Evolutionary conservation across 1,284 basidiomycete genomes (phyloP).

Genomic region (Papiliotrema nemorosa): DNA sequence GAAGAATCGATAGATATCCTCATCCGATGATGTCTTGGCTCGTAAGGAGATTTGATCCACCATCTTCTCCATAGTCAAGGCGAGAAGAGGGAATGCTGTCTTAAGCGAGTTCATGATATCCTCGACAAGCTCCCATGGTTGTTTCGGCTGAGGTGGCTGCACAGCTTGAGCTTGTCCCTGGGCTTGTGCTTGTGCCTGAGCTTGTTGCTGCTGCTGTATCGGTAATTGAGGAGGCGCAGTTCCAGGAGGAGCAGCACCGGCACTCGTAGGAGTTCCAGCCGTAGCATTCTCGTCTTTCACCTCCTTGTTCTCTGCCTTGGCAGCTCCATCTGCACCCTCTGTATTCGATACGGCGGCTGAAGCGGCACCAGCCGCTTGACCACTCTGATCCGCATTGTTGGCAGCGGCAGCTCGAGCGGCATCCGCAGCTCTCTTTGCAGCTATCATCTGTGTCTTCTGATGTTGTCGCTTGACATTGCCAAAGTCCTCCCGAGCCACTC

Average conservation of each 20-base stretch:
- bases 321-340: slow-evolving; percentile 16
- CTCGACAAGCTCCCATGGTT: slow-evolving; percentile 87
- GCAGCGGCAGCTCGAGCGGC: slow-evolving; percentile 52
- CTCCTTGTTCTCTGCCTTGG: slow-evolving; percentile 25
- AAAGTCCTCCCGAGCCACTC: slow-evolving; percentile 89
- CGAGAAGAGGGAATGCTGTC: slow-evolving; percentile 92
- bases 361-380: slow-evolving; percentile 6
- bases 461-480: slow-evolving; percentile 46
- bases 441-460: slow-evolving; percentile 20
- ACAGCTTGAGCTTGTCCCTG: too few relatives aligned
- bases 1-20: slow-evolving; percentile 91
- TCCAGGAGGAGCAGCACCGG: slow-evolving; percentile 18
- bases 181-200: too few relatives aligned
- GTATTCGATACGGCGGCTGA: slow-evolving; percentile 2
- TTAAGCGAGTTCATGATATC: slow-evolving; percentile 94
- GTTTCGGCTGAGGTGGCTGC: slow-evolving; percentile 52
- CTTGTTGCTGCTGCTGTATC: slow-evolving; percentile 37
- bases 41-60: slow-evolving; percentile 90
- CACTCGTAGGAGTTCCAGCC: slow-evolving; percentile 21
- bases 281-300: slow-evolving; percentile 9
- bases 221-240: slow-evolving; percentile 5
- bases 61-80: slow-evolving; percentile 94
- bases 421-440: slow-evolving; percentile 27
- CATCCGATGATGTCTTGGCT: slow-evolving; percentile 88
- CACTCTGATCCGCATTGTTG: slow-evolving; percentile 36